Evolutionary conservation across 139 green algal genomes (phyloP), one percentile per base, ranked within the genome.

Genomic region (Asterochloris sp.): DNA sequence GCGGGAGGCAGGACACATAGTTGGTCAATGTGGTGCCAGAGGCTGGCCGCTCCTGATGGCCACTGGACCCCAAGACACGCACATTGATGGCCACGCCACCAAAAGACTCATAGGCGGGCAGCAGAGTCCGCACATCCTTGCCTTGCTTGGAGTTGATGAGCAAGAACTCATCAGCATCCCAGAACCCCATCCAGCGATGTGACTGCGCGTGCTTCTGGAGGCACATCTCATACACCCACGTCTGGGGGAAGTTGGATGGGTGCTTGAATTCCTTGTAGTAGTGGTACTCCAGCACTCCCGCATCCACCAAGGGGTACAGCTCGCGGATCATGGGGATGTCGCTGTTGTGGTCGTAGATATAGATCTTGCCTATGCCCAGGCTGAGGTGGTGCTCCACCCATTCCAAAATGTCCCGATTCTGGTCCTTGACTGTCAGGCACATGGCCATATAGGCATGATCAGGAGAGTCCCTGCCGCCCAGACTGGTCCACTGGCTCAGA

Each of bases 131-230:
- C 76, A 85, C 29, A 60, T 74, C 26, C 12, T 67, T 24, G 4
- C 78, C 26, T 0, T 27, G 47, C 13, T 19, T 13, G 26, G 78
- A 27, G 13, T 47, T 61, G 24, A 85, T n/a, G 54, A 86, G 23
- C 29, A 86, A 6, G 69, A 84, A 86, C 78, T 86, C 83, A 62
- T 86, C 83, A 24, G 75, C 83, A 78, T 86, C 83, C 67, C 83
- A 79, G 78, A 86, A 86, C 21, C 63, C 83, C 27, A 86, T 86
- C 64, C 76, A 86, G 26, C 62, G 29, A 47, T 86, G 83, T 13
- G 16, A 29, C 15, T 16, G n/a, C 47, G 73, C 16, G 28, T 82
- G 81, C 14, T 62, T 29, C 21, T 69, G 28, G 10, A 86, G 60
- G 78, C 83, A 86, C 15, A 29, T 68, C 60, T 86, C 83, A 66